phyloP scores from a whole-genome alignment of 2,329 filamentous ascomycete species.

The Pseudogymnoascus sp. region DNA sequence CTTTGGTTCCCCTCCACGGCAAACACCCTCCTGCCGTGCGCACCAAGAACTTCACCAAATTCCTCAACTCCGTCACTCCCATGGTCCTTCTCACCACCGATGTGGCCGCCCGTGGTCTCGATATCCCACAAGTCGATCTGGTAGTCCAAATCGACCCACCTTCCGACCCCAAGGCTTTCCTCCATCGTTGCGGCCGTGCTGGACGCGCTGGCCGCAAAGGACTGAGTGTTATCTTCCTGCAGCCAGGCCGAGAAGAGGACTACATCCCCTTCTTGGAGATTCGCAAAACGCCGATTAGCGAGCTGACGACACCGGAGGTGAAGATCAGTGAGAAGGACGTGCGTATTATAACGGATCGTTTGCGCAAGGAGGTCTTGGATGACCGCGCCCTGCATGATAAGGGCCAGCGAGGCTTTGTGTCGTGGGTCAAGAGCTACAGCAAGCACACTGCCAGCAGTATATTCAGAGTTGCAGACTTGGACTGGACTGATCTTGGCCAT shows the following conservation, averaged over 20 bases:
- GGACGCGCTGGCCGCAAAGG: conserved; percentile 84
- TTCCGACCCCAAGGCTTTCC: conserved; percentile 88
- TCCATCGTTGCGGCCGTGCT: conserved; percentile 85
- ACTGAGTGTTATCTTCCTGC: conserved; percentile 77
- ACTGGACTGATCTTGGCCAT: conserved; percentile 75
- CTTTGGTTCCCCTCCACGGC: conserved; percentile 77
- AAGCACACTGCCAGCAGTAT: conserved; percentile 90
- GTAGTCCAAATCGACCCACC: conserved; percentile 83
- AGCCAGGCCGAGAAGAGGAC: conserved; percentile 79
- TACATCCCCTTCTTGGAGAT: conserved; percentile 83
- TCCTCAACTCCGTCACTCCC: conserved; percentile 67
- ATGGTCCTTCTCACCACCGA: conserved; percentile 88
- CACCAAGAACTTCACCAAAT: conserved; percentile 78
- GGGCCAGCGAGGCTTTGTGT: conserved; percentile 85
- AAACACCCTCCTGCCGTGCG: conserved; percentile 86
- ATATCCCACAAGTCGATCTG: conserved; percentile 86
- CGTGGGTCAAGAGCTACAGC: conserved; percentile 84
- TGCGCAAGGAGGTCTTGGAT: conserved; percentile 51
- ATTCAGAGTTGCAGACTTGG: conserved; percentile 73
- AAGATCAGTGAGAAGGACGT: conserved; percentile 57
- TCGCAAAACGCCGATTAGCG: conserved; percentile 74
- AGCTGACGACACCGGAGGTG: conserved; percentile 52
- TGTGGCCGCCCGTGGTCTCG: conserved; percentile 80
- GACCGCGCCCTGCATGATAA: conserved; percentile 66
- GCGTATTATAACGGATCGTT: conserved; percentile 46